Evolutionary conservation across 345 rosid species (phyloP).

Genomic region (Linum trigynum): DNA sequence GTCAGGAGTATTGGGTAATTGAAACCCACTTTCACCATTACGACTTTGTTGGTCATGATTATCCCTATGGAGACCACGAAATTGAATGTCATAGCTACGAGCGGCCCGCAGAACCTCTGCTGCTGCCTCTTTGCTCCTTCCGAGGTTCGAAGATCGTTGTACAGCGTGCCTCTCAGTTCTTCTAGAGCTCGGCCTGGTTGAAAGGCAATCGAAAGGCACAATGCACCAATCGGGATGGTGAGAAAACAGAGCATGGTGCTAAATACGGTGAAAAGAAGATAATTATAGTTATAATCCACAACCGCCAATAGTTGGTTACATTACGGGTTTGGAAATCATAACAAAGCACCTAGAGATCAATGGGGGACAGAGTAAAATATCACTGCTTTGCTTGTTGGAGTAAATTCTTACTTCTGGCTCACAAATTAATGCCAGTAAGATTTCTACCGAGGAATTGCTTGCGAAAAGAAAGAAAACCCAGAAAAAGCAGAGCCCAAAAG

Average conservation of each 20-base stretch:
- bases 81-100: slow-evolving; percentile 81
- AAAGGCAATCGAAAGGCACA: no score
- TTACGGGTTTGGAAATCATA: not conserved
- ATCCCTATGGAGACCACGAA: slow-evolving; percentile 78
- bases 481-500: not conserved
- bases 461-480: not conserved
- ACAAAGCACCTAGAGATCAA: not conserved
- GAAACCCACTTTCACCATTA: slow-evolving; percentile 81
- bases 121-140: slow-evolving; percentile 85
- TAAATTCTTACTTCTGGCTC: no score
- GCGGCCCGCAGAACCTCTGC: slow-evolving; percentile 75
- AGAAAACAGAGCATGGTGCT: no score
- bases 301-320: not conserved
- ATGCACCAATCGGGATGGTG: no score
- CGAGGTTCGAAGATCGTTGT: slow-evolving; percentile 76
- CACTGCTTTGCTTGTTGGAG: not conserved
- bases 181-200: slow-evolving; percentile 69
- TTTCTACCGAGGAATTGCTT: no score
- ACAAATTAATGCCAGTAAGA: no score
- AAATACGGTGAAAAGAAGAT: not conserved
- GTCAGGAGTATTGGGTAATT: slow-evolving; percentile 78
- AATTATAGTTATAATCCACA: not conserved
- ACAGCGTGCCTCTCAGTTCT: slow-evolving; percentile 66
- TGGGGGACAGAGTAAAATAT: not conserved
- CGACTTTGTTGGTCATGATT: slow-evolving; percentile 77